Evolutionary conservation across 371 early-diverging fungal species (phyloP), one percentile per base, ranked within the genome.

Genomic region (Syncephalis plumigaleata): DNA sequence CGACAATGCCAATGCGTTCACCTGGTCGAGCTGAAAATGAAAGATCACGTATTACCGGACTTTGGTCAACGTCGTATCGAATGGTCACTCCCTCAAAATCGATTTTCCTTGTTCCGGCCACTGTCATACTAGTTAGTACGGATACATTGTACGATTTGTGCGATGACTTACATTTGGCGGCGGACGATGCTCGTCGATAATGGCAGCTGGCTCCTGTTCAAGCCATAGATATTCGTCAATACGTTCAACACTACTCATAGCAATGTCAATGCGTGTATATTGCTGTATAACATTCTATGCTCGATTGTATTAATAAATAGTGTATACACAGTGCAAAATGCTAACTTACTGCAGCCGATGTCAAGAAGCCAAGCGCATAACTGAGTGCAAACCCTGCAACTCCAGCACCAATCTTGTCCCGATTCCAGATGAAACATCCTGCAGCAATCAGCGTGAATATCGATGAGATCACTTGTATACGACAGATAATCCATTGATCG

Each of bases 401-500:
- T 3, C 78, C 75, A 1, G 86, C 69, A 52, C 69, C 67, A 27
- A 85, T 44, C n/a, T 63, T 36, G 18, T 59, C 54, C 24, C 42
- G 36, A 24, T 65, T 49, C 51, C 45, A 73, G 60, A 36, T 70
- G 65, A 20, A 58, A 65, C 7, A 72, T 78, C 36, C 75, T 64
- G 23, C 48, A 20, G 39, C 78, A 71, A 42, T 74, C 64, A 36
- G 89, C 73, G 3, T 67, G 15, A 2, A 81, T 73, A 26, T 77
- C 76, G 17, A 73, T 63, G 3, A 77, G 23, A 22, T 77, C 81
- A 18, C 77, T 73, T 3, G 87, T 77, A 21, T 81, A 56, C 46
- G 70, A 71, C 26, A 88, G 70, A 16, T 61, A 56, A 45, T 73
- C 91, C 90, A 88, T 22, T 86, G 77, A 62, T 85, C 87, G 45